Conservation (phyloP, 2,329 filamentous ascomycete species). For the Trichophyton verrucosum region DNA sequence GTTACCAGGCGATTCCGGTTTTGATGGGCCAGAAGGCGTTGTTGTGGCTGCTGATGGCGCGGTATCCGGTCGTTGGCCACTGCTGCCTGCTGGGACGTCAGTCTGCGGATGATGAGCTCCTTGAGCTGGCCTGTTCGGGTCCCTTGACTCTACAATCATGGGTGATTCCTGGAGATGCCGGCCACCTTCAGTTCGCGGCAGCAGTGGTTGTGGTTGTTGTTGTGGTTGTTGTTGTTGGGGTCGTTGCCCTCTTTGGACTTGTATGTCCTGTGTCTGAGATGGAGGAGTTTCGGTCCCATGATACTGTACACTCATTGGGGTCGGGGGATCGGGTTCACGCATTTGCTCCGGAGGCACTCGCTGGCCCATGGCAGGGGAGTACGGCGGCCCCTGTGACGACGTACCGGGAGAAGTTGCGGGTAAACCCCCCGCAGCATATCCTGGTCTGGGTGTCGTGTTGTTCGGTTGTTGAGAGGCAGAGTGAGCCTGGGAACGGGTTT, state of each 20-base stretch:
- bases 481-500: background rate
- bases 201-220: background rate
- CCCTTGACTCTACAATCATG: slow-evolving; percentile 6
- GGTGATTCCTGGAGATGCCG: slow-evolving; percentile 2
- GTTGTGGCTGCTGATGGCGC: background rate
- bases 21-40: background rate
- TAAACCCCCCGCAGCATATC: background rate
- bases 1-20: background rate
- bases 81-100: slow-evolving; percentile 8
- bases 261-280: slow-evolving; percentile 12
- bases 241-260: slow-evolving; percentile 9
- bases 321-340: background rate
- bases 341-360: background rate
- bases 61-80: slow-evolving; percentile 6
- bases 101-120: slow-evolving; percentile 10
- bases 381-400: background rate
- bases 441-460: background rate
- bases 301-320: slow-evolving; percentile 1
- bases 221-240: slow-evolving; percentile 1
- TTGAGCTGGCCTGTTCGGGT: slow-evolving; percentile 10
- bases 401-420: background rate
- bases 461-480: background rate
- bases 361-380: background rate
- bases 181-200: background rate
- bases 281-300: slow-evolving; percentile 6